Percentiles rank a stretch among this genome's conserved stretches.
Evolutionary conservation across 257 asterid genomes (phyloP).

Genomic region (Primulina tabacum): DNA sequence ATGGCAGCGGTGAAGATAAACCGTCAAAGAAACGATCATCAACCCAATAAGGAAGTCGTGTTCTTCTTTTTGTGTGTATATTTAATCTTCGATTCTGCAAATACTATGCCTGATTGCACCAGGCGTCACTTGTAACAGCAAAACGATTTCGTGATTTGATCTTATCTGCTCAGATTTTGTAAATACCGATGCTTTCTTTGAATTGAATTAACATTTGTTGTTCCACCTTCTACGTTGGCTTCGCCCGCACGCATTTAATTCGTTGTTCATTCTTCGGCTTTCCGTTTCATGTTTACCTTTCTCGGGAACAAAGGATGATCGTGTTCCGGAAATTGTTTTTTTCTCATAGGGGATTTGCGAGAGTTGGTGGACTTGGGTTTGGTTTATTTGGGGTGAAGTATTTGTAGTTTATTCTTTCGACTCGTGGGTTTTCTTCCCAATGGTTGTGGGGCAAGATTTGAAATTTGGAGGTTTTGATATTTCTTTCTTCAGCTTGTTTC

Average conservation of each 20-base stretch:
- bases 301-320: slow-evolving; percentile 12
- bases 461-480: slow-evolving; percentile 26
- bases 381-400: slow-evolving; percentile 20
- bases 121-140: background rate
- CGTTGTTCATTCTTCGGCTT: background rate
- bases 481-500: background rate
- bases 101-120: no score
- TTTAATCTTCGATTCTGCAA: no score
- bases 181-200: slow-evolving; percentile 25
- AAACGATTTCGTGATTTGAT: slow-evolving; percentile 23
- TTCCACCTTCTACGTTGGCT: background rate
- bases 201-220: background rate
- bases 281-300: slow-evolving; percentile 16
- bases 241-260: slow-evolving; percentile 15
- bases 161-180: slow-evolving; percentile 23
- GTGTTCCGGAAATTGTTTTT: background rate
- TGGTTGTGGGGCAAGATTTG: background rate
- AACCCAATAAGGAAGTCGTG: no score
- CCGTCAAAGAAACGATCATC: no score
- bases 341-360: background rate
- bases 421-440: slow-evolving; percentile 1
- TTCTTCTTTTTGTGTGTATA: no score
- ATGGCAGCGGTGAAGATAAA: no score
- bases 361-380: slow-evolving; percentile 24
- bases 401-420: background rate